A percentile compares a stretch with the other conserved stretches of the same genome.
Conservation (phyloP, 73 alveolate species). For the Paramecium caudatum region DNA sequence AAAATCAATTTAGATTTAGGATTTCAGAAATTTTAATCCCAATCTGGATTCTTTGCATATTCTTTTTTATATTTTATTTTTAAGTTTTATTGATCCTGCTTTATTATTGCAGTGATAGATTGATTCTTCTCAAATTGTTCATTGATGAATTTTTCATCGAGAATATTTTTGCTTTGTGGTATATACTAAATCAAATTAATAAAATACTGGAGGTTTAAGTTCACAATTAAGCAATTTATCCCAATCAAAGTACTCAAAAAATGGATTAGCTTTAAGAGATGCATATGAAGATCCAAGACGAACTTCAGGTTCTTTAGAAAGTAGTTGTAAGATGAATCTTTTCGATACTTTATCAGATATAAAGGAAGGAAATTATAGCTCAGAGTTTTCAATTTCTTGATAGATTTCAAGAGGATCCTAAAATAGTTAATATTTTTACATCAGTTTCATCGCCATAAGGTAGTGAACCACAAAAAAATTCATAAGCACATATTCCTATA, state of each 20-base stretch:
- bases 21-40: slow-evolving; percentile 78
- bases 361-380: slow-evolving; percentile 63
- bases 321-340: slow-evolving; percentile 57
- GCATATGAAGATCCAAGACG: slow-evolving; percentile 74
- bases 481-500: slow-evolving; percentile 82
- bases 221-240: slow-evolving; percentile 60
- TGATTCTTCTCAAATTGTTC: slow-evolving; percentile 48
- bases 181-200: slow-evolving; percentile 39
- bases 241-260: slow-evolving; percentile 76
- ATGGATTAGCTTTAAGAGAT: slow-evolving; percentile 71
- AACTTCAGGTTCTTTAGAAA: slow-evolving; percentile 74
- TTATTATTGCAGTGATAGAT: slow-evolving; percentile 46
- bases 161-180: slow-evolving; percentile 59
- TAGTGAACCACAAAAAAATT: slow-evolving; percentile 82
- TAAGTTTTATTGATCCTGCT: slow-evolving; percentile 26
- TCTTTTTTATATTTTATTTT: slow-evolving; percentile 69
- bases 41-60: slow-evolving; percentile 73
- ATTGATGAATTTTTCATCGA: slow-evolving; percentile 34
- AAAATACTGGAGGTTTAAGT: slow-evolving; percentile 68
- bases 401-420: slow-evolving; percentile 83
- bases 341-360: slow-evolving; percentile 66
- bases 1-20: too few relatives aligned
- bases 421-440: slow-evolving; percentile 15
- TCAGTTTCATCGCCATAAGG: slow-evolving; percentile 84
- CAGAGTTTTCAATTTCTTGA: slow-evolving; percentile 66